Evolutionary conservation across 2,329 filamentous ascomycete genomes (phyloP).

Genomic region (Neurospora crassa): DNA sequence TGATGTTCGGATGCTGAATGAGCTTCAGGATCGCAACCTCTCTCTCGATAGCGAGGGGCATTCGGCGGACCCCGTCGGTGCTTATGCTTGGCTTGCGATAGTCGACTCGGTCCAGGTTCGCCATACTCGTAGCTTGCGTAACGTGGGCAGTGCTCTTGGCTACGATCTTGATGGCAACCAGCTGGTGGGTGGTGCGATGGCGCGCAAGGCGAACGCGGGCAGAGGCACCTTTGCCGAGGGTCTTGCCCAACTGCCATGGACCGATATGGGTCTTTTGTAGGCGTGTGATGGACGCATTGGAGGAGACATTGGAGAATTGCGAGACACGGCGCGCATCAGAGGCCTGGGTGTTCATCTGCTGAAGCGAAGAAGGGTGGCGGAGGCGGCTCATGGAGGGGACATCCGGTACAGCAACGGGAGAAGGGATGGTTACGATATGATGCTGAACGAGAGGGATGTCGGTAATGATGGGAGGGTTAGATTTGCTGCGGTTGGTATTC

Average conservation of each 20-base stretch:
- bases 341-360: background rate
- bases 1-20: conserved; percentile 89
- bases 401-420: background rate
- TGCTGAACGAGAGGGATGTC: background rate
- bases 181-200: conserved; percentile 67
- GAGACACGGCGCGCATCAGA: conserved; percentile 28
- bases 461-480: background rate
- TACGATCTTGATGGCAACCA: conserved; percentile 92
- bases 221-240: conserved; percentile 80
- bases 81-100: conserved; percentile 40
- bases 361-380: background rate
- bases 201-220: conserved; percentile 79
- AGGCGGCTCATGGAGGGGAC: background rate
- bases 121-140: conserved; percentile 77
- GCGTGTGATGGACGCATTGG: conserved; percentile 23
- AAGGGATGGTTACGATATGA: background rate
- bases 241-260: conserved; percentile 86
- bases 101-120: conserved; percentile 68
- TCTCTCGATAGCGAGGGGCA: conserved; percentile 82
- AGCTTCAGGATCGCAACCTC: conserved; percentile 97
- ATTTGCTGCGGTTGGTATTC: background rate
- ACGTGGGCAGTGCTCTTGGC: conserved; percentile 72
- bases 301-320: conserved; percentile 28
- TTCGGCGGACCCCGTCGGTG: conserved; percentile 51
- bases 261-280: conserved; percentile 66